Evolutionary conservation across 2,329 filamentous ascomycete genomes (phyloP).

Genomic region (Alternaria infectoria): DNA sequence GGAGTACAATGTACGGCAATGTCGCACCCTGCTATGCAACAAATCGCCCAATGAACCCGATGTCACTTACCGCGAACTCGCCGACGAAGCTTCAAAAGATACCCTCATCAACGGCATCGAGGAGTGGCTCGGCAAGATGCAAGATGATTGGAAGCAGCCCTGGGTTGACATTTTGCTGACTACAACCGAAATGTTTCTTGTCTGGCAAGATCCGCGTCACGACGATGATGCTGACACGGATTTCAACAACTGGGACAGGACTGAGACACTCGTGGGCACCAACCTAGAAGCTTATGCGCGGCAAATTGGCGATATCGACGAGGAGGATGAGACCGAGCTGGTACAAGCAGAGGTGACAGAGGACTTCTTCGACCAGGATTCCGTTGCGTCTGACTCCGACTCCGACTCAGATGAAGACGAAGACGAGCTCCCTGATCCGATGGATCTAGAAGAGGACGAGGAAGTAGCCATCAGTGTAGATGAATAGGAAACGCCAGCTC

Average conservation of each 20-base stretch:
- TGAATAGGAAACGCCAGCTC: neutral
- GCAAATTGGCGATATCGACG: slow-evolving; percentile 12
- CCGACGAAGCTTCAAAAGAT: neutral
- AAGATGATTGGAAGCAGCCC: neutral
- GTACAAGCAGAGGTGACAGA: neutral
- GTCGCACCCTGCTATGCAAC: slow-evolving; percentile 13
- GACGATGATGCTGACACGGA: neutral
- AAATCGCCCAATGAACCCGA: neutral
- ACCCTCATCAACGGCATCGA: slow-evolving; percentile 1
- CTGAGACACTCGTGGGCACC: neutral
- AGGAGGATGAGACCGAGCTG: slow-evolving; percentile 5
- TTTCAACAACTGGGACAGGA: slow-evolving; percentile 10
- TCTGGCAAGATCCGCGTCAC: neutral
- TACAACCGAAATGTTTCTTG: slow-evolving; percentile 13
- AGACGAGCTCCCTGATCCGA: neutral
- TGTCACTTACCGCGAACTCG: slow-evolving; percentile 14
- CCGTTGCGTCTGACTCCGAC: neutral
- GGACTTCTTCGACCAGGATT: neutral
- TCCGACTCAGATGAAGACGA: neutral
- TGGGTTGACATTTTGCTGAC: neutral
- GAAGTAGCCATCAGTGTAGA: neutral
- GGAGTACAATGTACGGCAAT: slow-evolving; percentile 17
- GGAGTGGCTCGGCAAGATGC: neutral
- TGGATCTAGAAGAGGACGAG: neutral
- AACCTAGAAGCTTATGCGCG: slow-evolving; percentile 9